Percentiles rank a stretch among this genome's conserved stretches.
phyloP scores from a whole-genome alignment of 1,139 yeast species.

The Sugiyamaella xylanicola region DNA sequence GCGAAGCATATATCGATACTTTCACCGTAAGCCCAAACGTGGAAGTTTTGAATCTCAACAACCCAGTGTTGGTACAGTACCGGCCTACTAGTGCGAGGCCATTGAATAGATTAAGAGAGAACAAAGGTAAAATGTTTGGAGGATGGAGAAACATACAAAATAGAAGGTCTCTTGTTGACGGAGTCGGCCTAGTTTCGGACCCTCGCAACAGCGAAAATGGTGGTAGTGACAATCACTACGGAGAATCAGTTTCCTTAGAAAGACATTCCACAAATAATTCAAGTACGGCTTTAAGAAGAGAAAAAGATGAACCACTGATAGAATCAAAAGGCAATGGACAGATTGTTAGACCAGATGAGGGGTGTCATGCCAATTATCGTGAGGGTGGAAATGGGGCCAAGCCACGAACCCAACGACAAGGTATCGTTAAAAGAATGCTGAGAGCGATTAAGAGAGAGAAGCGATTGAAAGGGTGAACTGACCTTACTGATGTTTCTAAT shows the following conservation, averaged over 20 bases:
- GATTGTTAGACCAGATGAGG: too few relatives aligned
- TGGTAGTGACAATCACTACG: not conserved
- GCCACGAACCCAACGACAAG: too few relatives aligned
- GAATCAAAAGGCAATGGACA: too few relatives aligned
- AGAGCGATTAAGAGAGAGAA: too few relatives aligned
- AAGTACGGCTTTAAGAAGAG: not conserved
- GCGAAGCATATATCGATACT: conserved; percentile 9
- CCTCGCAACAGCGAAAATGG: too few relatives aligned
- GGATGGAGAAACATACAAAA: not conserved
- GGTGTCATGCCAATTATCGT: too few relatives aligned
- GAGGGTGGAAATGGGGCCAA: too few relatives aligned
- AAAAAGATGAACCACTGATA: too few relatives aligned
- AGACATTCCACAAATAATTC: not conserved
- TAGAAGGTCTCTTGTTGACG: not conserved
- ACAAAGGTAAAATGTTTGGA: conserved; percentile 4
- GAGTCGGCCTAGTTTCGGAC: too few relatives aligned
- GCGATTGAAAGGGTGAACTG: too few relatives aligned
- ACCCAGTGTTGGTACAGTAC: conserved; percentile 2
- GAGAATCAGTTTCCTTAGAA: not conserved
- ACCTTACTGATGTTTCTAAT: too few relatives aligned
- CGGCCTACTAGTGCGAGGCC: conserved; percentile 4
- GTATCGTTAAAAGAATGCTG: too few relatives aligned
- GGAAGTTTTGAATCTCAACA: not conserved
- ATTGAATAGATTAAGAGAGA: conserved; percentile 7
- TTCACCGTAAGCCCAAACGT: not conserved